These are phyloP conservation scores for Russula earlei DNA, from an alignment of 768 basidiomycete species.

Conservation along the genomic window DNA sequence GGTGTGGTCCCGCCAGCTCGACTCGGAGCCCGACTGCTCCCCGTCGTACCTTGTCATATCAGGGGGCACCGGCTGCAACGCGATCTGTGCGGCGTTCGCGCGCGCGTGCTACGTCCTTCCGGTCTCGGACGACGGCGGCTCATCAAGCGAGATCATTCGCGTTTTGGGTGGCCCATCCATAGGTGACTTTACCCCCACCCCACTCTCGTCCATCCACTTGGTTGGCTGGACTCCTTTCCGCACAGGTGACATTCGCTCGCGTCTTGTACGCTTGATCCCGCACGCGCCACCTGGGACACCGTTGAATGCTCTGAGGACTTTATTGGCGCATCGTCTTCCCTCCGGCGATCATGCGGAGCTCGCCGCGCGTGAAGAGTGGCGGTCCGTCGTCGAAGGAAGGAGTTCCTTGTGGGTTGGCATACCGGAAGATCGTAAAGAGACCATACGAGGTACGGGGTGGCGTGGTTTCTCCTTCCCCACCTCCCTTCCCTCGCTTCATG, in stretches of 20 bases:
- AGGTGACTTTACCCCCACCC: constrained; percentile 34
- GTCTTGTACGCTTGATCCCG: constrained; percentile 83
- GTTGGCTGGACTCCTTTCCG: too few relatives aligned
- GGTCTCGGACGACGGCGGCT: constrained; percentile 93
- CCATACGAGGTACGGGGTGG: constrained; percentile 59
- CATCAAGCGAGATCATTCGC: constrained; percentile 89
- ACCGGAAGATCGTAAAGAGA: constrained; percentile 83
- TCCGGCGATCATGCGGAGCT: constrained; percentile 48
- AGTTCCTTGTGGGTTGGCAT: constrained; percentile 78
- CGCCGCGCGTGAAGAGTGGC: constrained; percentile 83
- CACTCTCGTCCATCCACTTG: neutral
- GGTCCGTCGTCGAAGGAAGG: constrained; percentile 82
- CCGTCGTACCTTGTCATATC: constrained; percentile 69
- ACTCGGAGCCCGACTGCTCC: constrained; percentile 18
- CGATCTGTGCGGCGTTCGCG: constrained; percentile 78
- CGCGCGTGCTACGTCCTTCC: constrained; percentile 78
- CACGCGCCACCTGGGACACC: constrained; percentile 47
- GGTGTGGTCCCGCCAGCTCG: neutral
- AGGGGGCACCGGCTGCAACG: constrained; percentile 92
- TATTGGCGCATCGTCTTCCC: constrained; percentile 77
- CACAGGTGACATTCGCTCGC: constrained; percentile 78
- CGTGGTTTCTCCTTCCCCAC: too few relatives aligned
- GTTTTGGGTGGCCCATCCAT: constrained; percentile 83
- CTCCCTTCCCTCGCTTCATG: neutral
- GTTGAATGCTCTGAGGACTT: constrained; percentile 59